Evolutionary conservation across 2,329 filamentous ascomycete species (phyloP), one percentile per base, ranked within the genome.

Genomic region (Clonostachys sp.): DNA sequence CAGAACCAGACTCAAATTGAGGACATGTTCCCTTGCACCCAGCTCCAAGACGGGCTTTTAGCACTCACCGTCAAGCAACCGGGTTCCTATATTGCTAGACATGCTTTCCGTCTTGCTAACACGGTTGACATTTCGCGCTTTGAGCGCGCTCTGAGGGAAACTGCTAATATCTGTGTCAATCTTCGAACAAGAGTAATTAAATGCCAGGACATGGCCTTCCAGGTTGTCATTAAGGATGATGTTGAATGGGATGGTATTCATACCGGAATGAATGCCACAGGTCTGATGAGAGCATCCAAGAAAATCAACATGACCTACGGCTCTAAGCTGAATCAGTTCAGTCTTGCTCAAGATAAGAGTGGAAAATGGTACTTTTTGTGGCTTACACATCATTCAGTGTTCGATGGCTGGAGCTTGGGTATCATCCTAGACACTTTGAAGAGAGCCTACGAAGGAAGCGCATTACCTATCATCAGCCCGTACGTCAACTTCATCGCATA

Each of bases 401-500:
- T 41, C 7, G 49, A 51, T 34, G 49, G 47, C n/a, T 48, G 12
- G 12, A 41, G 35, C 16, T n/a, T 13, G 6, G 34, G 14, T 18
- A 36, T 20, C 46, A 44, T 35, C 12, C 17, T 12, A 10, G 10
- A 24, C 48, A 53, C 42, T 40, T 47, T 49, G 6, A 30, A 40
- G 12, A 13, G 34, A 5, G 8, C 49, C 7, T 41, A 51, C 17
- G 36, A 47, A 4, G 48, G 49, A 17, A 34, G 17, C 6, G 14
- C 39, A 12, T 34, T 45, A 10, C 16, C 33, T 14, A 10, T 14
- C n/a, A 30, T 53, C 6, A 42, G 34, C 24, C 50, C 51, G 5
- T 73, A 71, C 56, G 68, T 65, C 41, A 57, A 65, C 34, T 73
- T 72, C 48, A 70, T 73, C 51, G 61, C 62, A 41, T 69, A 71